A percentile compares a stretch with the other conserved stretches of the same genome.
Conservation (phyloP, 495 filamentous ascomycete species). For the Annulohypoxylon maeteangense region DNA sequence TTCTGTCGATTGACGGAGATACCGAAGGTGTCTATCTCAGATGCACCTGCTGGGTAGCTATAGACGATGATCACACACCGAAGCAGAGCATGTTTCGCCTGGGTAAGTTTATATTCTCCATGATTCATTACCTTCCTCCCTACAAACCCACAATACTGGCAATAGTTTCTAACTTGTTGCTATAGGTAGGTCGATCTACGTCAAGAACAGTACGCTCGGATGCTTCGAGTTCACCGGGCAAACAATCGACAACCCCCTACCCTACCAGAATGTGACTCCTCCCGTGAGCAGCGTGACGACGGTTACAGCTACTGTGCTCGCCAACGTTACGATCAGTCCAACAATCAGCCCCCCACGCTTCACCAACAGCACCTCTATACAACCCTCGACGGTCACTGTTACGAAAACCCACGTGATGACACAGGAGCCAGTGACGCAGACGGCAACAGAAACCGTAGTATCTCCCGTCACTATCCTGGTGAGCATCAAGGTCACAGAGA, state of each 20-base stretch:
- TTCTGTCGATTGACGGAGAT: not conserved
- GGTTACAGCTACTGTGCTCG: not conserved
- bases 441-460: not conserved
- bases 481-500: not conserved
- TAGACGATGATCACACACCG: not conserved
- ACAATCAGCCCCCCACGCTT: not conserved
- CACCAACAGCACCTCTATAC: not conserved
- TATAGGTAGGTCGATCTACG: not conserved
- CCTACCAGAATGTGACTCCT: not conserved
- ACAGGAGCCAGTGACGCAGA: not conserved
- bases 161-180: not conserved
- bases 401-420: constrained; percentile 2
- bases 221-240: not conserved
- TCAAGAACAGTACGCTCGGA: not conserved
- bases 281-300: not conserved
- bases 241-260: not conserved
- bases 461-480: constrained; percentile 1
- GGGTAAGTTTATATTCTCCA: not conserved
- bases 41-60: not conserved
- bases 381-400: not conserved
- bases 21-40: not conserved
- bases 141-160: not conserved
- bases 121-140: not conserved
- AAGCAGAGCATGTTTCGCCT: not conserved
- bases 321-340: not conserved